phyloP scores from a whole-genome alignment of 225 moss, liverwort and hornwort species.

The Sphagnum tenellum region DNA sequence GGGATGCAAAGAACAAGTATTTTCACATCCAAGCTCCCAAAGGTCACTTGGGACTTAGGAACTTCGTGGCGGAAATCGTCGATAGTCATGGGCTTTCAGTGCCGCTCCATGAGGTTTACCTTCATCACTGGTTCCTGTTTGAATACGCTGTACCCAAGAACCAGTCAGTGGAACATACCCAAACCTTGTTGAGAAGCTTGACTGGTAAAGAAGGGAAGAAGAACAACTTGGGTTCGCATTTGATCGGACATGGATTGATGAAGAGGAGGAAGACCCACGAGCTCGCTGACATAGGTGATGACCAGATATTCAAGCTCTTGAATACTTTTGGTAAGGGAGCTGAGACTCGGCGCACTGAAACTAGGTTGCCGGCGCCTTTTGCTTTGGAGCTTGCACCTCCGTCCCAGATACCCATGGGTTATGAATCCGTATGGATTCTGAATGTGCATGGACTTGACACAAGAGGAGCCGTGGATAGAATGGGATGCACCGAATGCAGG shows the following conservation, averaged over 20 bases:
- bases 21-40: conserved; percentile 10
- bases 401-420: conserved; percentile 9
- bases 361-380: conserved; percentile 13
- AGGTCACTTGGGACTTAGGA: conserved; percentile 37
- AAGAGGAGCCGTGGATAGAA: conserved; percentile 16
- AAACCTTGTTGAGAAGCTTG: too few relatives aligned
- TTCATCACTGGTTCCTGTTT: conserved; percentile 27
- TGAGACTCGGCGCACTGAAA: conserved; percentile 27
- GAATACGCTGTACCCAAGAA: conserved; percentile 29
- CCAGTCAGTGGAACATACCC: conserved; percentile 6
- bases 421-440: conserved; percentile 14
- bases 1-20: conserved; percentile 33
- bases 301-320: neutral
- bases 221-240: too few relatives aligned
- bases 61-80: conserved; percentile 21
- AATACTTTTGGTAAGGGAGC: conserved; percentile 27
- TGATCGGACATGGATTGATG: too few relatives aligned
- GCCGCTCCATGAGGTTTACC: conserved; percentile 25
- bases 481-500: conserved; percentile 48
- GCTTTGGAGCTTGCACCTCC: conserved; percentile 14
- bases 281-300: too few relatives aligned
- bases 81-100: conserved; percentile 15
- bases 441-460: conserved; percentile 44
- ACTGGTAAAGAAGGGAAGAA: too few relatives aligned
- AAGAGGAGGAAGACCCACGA: too few relatives aligned